Conservation (phyloP, 2,329 filamentous ascomycete genomes). For the Chalaropsis ovoidea region DNA sequence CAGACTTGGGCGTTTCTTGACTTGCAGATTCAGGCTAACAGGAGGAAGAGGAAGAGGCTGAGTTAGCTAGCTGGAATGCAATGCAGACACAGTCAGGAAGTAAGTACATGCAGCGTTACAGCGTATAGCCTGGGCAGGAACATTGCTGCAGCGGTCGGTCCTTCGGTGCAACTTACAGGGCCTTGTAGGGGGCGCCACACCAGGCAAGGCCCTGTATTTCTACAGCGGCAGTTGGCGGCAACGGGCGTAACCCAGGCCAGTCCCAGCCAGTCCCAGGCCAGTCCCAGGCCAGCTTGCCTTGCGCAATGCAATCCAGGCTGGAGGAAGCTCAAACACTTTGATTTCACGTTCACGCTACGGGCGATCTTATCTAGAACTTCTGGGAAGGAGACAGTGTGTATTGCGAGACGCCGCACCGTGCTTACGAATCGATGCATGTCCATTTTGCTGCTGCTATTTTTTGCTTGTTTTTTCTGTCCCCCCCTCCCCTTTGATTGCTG, state of each 20-base stretch:
- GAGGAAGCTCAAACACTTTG: neutral
- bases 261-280: no score
- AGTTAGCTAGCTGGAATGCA: neutral
- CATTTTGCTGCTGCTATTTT: neutral
- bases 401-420: neutral
- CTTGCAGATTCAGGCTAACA: no score
- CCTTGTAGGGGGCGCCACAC: no score
- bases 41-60: neutral
- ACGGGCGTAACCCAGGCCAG: no score
- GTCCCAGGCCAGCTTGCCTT: neutral
- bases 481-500: neutral
- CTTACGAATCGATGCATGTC: neutral
- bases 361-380: neutral
- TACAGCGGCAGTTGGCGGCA: no score
- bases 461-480: neutral
- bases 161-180: neutral
- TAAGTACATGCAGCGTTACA: neutral
- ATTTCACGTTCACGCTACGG: neutral
- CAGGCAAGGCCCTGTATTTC: no score
- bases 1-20: no score
- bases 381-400: neutral
- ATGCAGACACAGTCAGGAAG: no score
- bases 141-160: neutral
- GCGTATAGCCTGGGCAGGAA: no score
- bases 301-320: neutral